A percentile compares a stretch with the other conserved stretches of the same genome.
Conservation (phyloP, 164 flowering plant species). For the Vitis rupestris region DNA sequence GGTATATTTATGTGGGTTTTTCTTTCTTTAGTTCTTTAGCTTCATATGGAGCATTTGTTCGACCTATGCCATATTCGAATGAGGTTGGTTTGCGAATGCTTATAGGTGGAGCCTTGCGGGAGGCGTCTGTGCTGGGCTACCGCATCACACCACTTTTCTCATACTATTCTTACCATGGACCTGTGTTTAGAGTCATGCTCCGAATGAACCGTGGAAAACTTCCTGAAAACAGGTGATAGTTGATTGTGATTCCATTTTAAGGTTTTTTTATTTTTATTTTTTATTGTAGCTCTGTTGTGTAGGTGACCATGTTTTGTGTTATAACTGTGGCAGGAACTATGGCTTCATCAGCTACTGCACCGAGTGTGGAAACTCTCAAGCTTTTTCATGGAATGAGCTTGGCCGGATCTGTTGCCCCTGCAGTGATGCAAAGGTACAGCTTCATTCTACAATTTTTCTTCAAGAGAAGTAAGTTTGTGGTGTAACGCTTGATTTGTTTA, state of each 20-base stretch:
- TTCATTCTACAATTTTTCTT: not conserved
- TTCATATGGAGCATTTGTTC: constrained; percentile 88
- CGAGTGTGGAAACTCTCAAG: constrained; percentile 69
- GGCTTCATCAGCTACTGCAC: constrained; percentile 78
- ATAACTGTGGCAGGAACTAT: constrained; percentile 51
- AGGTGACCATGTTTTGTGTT: not conserved
- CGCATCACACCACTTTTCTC: constrained; percentile 83
- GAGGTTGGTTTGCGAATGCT: constrained; percentile 95
- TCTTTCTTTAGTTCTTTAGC: constrained; percentile 61
- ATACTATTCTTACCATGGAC: constrained; percentile 93
- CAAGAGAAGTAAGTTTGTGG: not conserved
- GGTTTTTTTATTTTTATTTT: not conserved
- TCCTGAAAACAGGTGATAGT: constrained; percentile 46
- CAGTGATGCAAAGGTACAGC: constrained; percentile 41
- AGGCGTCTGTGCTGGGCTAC: constrained; percentile 80
- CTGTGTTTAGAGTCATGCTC: constrained; percentile 88
- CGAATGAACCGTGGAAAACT: constrained; percentile 66
- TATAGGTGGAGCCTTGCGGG: constrained; percentile 88
- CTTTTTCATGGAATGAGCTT: constrained; percentile 68
- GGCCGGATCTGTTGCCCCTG: constrained; percentile 71
- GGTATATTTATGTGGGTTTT: not conserved
- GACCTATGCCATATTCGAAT: constrained; percentile 83
- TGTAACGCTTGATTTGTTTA: too few species aligned
- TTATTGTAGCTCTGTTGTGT: not conserved
- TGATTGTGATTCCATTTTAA: not conserved